Base-by-base conservation (phyloP, 2,329 filamentous ascomycete species). In the Aspergillus novofumigatus region DNA sequence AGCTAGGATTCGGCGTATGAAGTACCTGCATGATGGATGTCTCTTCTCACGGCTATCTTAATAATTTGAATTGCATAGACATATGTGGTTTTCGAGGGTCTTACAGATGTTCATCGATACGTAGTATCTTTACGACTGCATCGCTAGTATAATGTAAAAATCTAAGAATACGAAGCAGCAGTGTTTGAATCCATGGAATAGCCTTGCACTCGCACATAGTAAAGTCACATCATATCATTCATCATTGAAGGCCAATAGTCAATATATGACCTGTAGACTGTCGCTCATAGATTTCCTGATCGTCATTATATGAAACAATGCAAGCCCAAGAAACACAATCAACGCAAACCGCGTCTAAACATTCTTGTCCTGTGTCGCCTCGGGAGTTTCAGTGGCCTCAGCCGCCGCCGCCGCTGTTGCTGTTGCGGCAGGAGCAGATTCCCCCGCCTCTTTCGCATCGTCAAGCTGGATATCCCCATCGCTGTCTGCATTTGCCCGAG, bases 391-490 rank as follows among this genome's bases (percentile, higher is more conserved):
- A 14, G 49, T 50, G 29, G 53, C 56, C 52, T 62, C 56, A 32
- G 38, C n/a, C 28, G 14, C 5, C 3, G 32, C 32, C 2, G 32
- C 32, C 4, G 29, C n/a, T 38, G 32, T 17, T 7, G 14, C 32
- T 38, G 32, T 17, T 38, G 49, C 47, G 17, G 54, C 17, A 23
- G 55, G 45, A 47, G 60, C 67, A 53, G 9, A 28, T 45, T 57
- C 60, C 42, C 53, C 56, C 17, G 20, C 53, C 14, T 58, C 58
- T 28, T 64, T 67, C 11, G 62, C 62, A 60, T 75, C 74, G 4
- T 67, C 69, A 21, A 77, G 65, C 26, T 72, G 67, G 52, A 77
- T 75, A 53, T 77, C 76, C 6, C 72, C 74, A 53, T 77, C 64
- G 2, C 49, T 58, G 35, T 53, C 55, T 48, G 45, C 25, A 50